These are phyloP conservation scores for Xylariaceae sp. DNA, from an alignment of 2,329 filamentous ascomycete species.

Conservation along the genomic window DNA sequence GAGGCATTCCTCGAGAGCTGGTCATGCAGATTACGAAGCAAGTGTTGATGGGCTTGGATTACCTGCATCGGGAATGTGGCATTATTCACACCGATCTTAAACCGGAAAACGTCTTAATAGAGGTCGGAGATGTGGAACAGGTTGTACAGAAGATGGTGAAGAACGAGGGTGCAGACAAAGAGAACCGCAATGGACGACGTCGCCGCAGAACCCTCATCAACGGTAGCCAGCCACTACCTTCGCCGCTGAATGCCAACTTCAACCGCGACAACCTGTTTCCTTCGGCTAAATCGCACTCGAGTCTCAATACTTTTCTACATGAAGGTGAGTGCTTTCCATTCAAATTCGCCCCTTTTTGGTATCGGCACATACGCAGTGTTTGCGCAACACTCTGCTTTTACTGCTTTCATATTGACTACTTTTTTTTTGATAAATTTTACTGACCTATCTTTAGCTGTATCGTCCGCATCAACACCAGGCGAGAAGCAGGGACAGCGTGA, in stretches of 20 bases:
- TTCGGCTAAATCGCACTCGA: conserved; percentile 60
- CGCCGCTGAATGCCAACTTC: conserved; percentile 88
- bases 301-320: conserved; percentile 77
- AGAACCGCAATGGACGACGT: conserved; percentile 85
- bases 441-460: conserved; percentile 21
- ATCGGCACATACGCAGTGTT: neutral
- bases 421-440: conserved; percentile 22
- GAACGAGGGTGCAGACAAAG: conserved; percentile 67
- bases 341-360: neutral
- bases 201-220: conserved; percentile 91
- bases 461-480: conserved; percentile 48
- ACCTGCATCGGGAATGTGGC: conserved; percentile 93
- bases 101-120: conserved; percentile 96
- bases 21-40: conserved; percentile 99
- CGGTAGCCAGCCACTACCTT: conserved; percentile 91
- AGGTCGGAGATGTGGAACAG: conserved; percentile 97
- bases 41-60: conserved; percentile 89
- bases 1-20: conserved; percentile 90
- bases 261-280: conserved; percentile 69
- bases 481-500: conserved; percentile 79
- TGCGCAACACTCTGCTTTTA: neutral
- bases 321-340: conserved; percentile 52
- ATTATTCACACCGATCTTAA: conserved; percentile 98
- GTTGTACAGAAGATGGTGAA: conserved; percentile 96
- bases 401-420: neutral